Base-by-base conservation (phyloP, 2,329 filamentous ascomycete genomes). In the Dactylellina drechsleri region DNA sequence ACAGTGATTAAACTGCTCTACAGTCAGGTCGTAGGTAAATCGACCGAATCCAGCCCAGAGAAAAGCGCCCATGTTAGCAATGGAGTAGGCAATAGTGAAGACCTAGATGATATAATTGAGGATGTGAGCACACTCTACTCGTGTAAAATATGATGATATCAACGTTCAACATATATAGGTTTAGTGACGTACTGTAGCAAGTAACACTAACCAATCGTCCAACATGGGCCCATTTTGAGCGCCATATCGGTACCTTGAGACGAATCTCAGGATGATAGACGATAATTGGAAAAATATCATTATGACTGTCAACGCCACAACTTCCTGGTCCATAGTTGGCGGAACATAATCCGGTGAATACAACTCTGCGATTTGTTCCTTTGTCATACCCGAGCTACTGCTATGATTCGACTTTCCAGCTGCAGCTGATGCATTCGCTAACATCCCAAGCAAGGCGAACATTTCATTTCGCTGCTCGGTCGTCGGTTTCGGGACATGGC, bases 151-250 rank as follows among this genome's bases (percentile, higher is more conserved):
- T 43, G 40, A 12, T 43, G 5, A 13, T 26, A 57, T n/a, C 15
- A 2, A 41, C 8, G n/a, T 13, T 23, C 23, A 4, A 41, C 10
- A 23, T 15, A 41, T 41, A 10, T 36, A 4, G 36, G 10, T 43
- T 45, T 20, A 0, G 52, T 10, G 13, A 54, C 71, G 26, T 75
- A 75, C 71, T 13, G 71, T 68, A 16, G 71, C 64, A 26, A 75
- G 2, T 10, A 75, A 50, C 23, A 75, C 71, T 6, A 75, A 58
- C 71, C 71, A 75, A 43, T 75, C 71, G n/a, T 75, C 71, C n/a
- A 67, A 31, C 15, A 75, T 5, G 3, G 71, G 71, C 2, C 64
- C 64, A 31, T 45, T 58, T 47, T 40, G 49, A 15, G 64, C 64
- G 36, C 71, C 71, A 45, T 64, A 75, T 40, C 26, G 57, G 20